A percentile compares a stretch with the other conserved stretches of the same genome.
phyloP scores from a whole-genome alignment of 2,329 filamentous ascomycete genomes.

The Epichloe typhina region DNA sequence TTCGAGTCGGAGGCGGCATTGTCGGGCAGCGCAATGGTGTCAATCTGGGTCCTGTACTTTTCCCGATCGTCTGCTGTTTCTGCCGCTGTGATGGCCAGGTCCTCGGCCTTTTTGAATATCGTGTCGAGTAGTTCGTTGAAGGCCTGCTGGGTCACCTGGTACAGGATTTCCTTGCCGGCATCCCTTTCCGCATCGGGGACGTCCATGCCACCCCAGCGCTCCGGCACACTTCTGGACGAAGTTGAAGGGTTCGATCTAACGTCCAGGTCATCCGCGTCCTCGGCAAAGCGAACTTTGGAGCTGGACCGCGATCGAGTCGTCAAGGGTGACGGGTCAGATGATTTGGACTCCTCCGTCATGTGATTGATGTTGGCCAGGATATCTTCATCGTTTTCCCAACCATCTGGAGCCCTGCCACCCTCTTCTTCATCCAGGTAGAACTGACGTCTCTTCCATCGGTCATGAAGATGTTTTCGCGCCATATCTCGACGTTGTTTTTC shows the following conservation, averaged over 20 bases:
- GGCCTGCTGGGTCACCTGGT: constrained; percentile 77
- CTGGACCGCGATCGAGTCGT: constrained; percentile 47
- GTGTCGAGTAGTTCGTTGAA: constrained; percentile 86
- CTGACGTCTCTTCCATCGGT: constrained; percentile 62
- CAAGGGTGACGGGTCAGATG: constrained; percentile 18
- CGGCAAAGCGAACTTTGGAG: constrained; percentile 66
- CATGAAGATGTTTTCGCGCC: constrained; percentile 43
- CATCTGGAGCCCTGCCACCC: constrained; percentile 50
- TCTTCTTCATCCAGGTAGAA: constrained; percentile 85
- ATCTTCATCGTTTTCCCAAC: constrained; percentile 50
- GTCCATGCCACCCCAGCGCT: constrained; percentile 66
- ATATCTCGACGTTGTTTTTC: constrained; percentile 27
- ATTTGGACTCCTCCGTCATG: constrained; percentile 28
- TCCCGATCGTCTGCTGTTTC: constrained; percentile 49
- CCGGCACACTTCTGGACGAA: constrained; percentile 57
- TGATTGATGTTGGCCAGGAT: constrained; percentile 26
- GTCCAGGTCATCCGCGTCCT: constrained; percentile 57
- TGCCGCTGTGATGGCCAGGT: constrained; percentile 55
- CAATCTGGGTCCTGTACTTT: constrained; percentile 37
- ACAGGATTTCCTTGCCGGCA: constrained; percentile 76
- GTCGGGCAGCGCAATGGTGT: constrained; percentile 23
- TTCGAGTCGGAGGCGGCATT: constrained; percentile 2
- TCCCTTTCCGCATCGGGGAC: constrained; percentile 71
- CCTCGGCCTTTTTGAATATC: constrained; percentile 72
- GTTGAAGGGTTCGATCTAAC: constrained; percentile 58